Evolutionary conservation across 257 asterid genomes (phyloP), one percentile per base, ranked within the genome.

Genomic region (Rehmannia glutinosa): DNA sequence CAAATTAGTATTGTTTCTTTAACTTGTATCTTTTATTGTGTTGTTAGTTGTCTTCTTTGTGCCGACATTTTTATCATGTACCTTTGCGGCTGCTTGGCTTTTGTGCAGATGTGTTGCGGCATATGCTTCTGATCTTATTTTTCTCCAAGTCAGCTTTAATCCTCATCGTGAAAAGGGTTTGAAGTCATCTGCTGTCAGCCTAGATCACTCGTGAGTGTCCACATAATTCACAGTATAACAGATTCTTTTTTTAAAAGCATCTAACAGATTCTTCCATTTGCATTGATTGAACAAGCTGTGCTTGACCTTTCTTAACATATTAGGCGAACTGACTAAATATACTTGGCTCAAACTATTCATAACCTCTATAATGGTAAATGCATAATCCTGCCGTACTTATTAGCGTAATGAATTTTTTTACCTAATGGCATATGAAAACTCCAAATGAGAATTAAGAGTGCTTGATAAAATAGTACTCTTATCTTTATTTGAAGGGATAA

Each of bases 131-230:
- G 97, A 94, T 80, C 91, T 94, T 32, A 69, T 88, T 21, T 90
- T 94, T 76, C 83, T 85, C 28, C 73, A 78, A 42, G 84, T 91
- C 62, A 82, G 97, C 73, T 21, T 87, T 76, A 87, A 94, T 78
- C 99, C 97, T 72, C 97, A 94, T 73, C 91, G 96, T 27, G 84
- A 69, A 58, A 87, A 69, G 85, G 90, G 81, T 70, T 73, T 88
- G 69, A 91, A 83, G 78, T 50, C 88, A 35, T 60, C 90, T 11
- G 46, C 82, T 62, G 86, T 87, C 74, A 90, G 97, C 73, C 84
- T 94, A 76, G 99, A 91, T 77, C 96, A 94, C 80, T 74, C 96
- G 97, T 94, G 70, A 88, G 97, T 75, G 23, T 70, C 66, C 49
- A 10, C 21, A 21, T 70, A 59, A 72, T 66, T 63, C 42, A 19